Base-by-base conservation (phyloP, 257 asterid genomes). In the Cinchona pubescens region DNA sequence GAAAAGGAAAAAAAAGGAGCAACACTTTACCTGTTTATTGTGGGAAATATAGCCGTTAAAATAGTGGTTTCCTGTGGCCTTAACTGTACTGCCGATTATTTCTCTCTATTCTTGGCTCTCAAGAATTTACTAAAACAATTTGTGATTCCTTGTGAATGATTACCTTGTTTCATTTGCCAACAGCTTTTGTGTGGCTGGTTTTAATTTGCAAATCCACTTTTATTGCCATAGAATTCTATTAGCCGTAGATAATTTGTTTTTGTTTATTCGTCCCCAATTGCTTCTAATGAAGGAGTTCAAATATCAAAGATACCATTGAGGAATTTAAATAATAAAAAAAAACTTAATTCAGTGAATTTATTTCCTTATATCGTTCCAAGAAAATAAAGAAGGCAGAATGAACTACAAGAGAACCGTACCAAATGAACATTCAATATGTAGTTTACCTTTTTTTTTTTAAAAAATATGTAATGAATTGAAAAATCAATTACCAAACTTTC, bases 131-230 rank as follows among this genome's bases (percentile, higher is more conserved):
- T n/a, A 30, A 38, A 35, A 38, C 21, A 32, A 45, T 63, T 21
- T n/a, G 38, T 66, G 71, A 66, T 42, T 34, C 30, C 46, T 64
- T 8, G 58, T 51, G 18, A 12, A 12, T 45, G 18, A 12, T 45
- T 45, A 45, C 56, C 23, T 49, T 51, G 11, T 19, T n/a, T 48
- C 10, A 6, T 19, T 19, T 51, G 18, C 32, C 63, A n/a, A 58
- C 34, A 58, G 25, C 16, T n/a, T 25, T 9, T n/a, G 62, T n/a
- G 16, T n/a, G 16, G 63, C 16, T n/a, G 63, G 32, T n/a, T 58
- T 23, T n/a, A n/a, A n/a, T 58, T 58, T 38, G 63, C 63, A 10
- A 58, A 58, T 25, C 63, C 63, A 58, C 63, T 58, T 58, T 58
- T 58, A 58, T n/a, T 23, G 63, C 34, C 63, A 23, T 8, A 58